Base-by-base conservation (phyloP, 495 filamentous ascomycete genomes). In the Talaromyces adpressus region DNA sequence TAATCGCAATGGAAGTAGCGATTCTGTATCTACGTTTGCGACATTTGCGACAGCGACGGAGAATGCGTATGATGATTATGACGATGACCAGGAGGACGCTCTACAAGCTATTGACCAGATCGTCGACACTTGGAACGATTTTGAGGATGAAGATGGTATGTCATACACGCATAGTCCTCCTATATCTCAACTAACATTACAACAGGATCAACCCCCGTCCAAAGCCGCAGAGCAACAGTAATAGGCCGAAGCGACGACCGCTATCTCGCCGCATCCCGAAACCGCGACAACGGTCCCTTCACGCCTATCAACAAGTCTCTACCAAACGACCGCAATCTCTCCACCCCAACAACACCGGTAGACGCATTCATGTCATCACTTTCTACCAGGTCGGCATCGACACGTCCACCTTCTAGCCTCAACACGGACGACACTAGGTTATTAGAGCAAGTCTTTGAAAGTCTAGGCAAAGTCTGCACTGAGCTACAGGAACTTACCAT, bases 11-110 rank as follows among this genome's bases (percentile, higher is more conserved):
- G 78, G 82, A 60, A 95, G 91, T 69, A 75, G 70, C 27, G 84
- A 84, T 32, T 93, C 91, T 0, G 74, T 87, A 2, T 92, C 90
- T 6, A 93, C 91, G 0, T 75, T 89, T 18, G 90, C 88, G 5
- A 90, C 90, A 0, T 97, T 94, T 75, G 89, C 88, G 14, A 96
- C 92, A 0, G 92, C 92, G 32, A 85, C 80, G 0, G 92, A 96
- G 75, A 88, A 84, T 0, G 69, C 73, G 23, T 67, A 73, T 11
- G 81, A 80, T 8, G 77, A 79, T 2, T 75, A 77, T 27, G 77
- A 80, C 16, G 74, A 73, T 23, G 65, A 78, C 39, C 71, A 73
- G 16, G 70, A 72, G 59, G 29, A 68, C 63, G 56, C 53, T 60
- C 49, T 71, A 68, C 57, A 64, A 59, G 61, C 63, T 11, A 57